Percentiles rank a stretch among this genome's conserved stretches.
phyloP scores from a whole-genome alignment of 768 basidiomycete genomes.

The Boletus patriciae region DNA sequence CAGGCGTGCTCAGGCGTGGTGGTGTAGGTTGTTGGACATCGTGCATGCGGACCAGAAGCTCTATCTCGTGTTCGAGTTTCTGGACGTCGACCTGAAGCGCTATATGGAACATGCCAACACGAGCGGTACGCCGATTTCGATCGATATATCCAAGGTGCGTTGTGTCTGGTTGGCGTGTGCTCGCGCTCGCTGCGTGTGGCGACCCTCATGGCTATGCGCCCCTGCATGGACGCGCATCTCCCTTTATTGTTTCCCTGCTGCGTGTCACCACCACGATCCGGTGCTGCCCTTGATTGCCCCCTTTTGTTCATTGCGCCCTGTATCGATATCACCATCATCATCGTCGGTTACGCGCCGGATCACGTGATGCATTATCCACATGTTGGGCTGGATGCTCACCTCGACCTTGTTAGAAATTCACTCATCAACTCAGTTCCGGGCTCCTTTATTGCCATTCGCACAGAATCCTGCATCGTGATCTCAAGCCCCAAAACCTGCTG shows the following conservation, averaged over 20 bases:
- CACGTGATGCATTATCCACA: conserved; percentile 29
- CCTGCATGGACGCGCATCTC: conserved; percentile 2
- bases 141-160: conserved; percentile 78
- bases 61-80: conserved; percentile 96
- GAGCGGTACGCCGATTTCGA: conserved; percentile 67
- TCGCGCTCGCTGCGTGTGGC: conserved; percentile 1
- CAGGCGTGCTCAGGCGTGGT: conserved; percentile 7
- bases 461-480: conserved; percentile 93
- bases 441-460: conserved; percentile 94
- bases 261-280: conserved; percentile 1
- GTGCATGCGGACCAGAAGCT: conserved; percentile 97
- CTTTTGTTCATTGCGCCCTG: conserved; percentile 9
- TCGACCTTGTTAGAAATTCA: conserved; percentile 77
- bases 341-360: conserved; percentile 27
- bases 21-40: conserved; percentile 82
- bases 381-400: conserved; percentile 11
- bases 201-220: conserved; percentile 7
- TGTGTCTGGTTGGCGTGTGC: background rate
- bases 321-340: conserved; percentile 17
- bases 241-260: conserved; percentile 11
- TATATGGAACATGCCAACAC: conserved; percentile 91
- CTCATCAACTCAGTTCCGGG: conserved; percentile 88
- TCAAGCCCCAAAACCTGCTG: conserved; percentile 94
- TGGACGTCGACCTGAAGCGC: conserved; percentile 94
- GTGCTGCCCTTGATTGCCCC: background rate